A percentile compares a stretch with the other conserved stretches of the same genome.
phyloP scores from a whole-genome alignment of 371 early-diverging fungal species.

The Nematocida sp. region DNA sequence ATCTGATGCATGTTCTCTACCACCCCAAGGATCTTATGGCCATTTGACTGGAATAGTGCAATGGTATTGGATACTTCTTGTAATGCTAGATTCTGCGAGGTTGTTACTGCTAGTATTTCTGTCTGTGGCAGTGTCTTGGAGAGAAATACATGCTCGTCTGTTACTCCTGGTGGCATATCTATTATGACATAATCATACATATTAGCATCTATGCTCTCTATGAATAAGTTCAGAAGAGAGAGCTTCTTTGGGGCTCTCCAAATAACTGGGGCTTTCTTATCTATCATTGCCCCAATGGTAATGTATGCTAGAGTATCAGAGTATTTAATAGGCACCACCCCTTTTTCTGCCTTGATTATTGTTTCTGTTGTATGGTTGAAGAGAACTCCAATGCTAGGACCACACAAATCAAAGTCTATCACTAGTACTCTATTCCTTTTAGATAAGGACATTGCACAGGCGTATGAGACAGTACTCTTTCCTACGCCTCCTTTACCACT shows the following conservation, averaged over 20 bases:
- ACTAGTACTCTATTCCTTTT: constrained; percentile 71
- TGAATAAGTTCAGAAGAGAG: constrained; percentile 80
- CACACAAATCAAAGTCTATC: constrained; percentile 95
- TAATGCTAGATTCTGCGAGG: constrained; percentile 88
- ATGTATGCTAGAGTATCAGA: constrained; percentile 71
- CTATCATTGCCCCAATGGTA: constrained; percentile 87
- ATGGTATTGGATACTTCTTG: constrained; percentile 88
- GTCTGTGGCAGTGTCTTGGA: constrained; percentile 70
- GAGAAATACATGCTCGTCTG: constrained; percentile 84
- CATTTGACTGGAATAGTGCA: constrained; percentile 82
- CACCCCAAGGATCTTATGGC: constrained; percentile 78
- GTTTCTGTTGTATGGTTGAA: constrained; percentile 72
- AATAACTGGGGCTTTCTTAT: constrained; percentile 82
- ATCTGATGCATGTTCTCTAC: constrained; percentile 97
- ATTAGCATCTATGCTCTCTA: constrained; percentile 86
- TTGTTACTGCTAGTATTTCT: constrained; percentile 75
- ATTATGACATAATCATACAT: constrained; percentile 80
- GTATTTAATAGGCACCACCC: constrained; percentile 56
- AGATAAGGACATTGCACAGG: constrained; percentile 65
- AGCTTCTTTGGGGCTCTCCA: constrained; percentile 95
- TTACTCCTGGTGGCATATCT: constrained; percentile 97
- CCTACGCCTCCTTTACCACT: constrained; percentile 99
- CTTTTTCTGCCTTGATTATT: constrained; percentile 63
- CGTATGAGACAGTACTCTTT: constrained; percentile 70
- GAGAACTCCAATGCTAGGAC: constrained; percentile 71